Conservation (phyloP, 225 moss, liverwort and hornwort genomes). For the Rhytidiadelphus loreus region DNA sequence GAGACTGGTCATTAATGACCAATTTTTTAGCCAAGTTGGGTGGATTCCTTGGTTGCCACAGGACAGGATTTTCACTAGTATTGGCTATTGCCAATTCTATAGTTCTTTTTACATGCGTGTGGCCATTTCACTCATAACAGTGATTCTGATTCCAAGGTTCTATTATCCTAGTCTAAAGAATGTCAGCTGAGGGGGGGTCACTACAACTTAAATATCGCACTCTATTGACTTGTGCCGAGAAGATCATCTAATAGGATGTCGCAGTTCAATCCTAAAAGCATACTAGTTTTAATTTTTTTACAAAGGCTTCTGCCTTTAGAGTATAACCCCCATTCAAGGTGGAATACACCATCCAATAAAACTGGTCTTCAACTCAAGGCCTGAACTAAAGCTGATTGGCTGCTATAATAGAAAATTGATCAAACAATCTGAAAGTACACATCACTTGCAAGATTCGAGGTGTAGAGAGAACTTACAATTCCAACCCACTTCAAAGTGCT, state of each 20-base stretch:
- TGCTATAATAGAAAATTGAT: background rate
- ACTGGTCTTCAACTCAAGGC: background rate
- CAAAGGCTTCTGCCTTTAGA: background rate
- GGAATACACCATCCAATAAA: background rate
- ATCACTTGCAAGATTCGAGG: background rate
- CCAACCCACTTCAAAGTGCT: conserved; percentile 26
- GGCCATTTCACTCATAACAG: background rate
- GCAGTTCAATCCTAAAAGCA: background rate
- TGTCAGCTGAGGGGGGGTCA: background rate
- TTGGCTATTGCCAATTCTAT: background rate
- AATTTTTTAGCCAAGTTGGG: background rate
- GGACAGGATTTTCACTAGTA: background rate
- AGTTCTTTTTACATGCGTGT: background rate
- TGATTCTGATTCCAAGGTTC: background rate
- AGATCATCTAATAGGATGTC: background rate
- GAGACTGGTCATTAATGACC: background rate
- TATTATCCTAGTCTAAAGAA: background rate
- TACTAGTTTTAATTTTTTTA: background rate
- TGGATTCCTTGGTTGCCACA: background rate
- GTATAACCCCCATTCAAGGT: background rate
- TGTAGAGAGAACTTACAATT: conserved; percentile 21
- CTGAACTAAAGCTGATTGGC: background rate
- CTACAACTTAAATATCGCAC: background rate
- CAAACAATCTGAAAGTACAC: background rate
- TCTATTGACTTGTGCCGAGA: background rate